Evolutionary conservation across 257 asterid species (phyloP).

Genomic region (Nicotiana tabacum): DNA sequence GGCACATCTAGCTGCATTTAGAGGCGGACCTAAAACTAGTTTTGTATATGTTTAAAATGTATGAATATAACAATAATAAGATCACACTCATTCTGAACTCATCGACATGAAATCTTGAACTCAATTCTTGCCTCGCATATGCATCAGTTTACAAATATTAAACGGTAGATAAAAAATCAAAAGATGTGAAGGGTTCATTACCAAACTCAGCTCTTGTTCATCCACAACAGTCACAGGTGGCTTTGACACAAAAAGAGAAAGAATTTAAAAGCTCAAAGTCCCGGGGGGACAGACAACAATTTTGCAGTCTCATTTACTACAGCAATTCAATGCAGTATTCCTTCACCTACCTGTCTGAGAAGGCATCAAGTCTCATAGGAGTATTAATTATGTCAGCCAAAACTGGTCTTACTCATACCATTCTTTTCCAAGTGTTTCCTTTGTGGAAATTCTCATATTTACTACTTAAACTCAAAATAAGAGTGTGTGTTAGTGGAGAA

Average conservation of each 20-base stretch:
- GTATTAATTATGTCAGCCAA: slow-evolving; percentile 8
- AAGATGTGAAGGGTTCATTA: too few species aligned
- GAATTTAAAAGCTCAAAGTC: not conserved
- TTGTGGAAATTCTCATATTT: not conserved
- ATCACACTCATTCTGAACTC: too few species aligned
- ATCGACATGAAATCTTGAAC: too few species aligned
- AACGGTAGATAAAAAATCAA: too few species aligned
- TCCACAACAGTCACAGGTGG: not conserved
- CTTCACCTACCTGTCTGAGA: slow-evolving; percentile 4
- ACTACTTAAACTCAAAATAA: not conserved
- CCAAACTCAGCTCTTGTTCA: not conserved
- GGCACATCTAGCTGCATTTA: too few species aligned
- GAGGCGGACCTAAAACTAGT: too few species aligned
- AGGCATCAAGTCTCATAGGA: not conserved
- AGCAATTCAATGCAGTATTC: not conserved
- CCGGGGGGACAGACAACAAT: not conserved
- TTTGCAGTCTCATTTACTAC: not conserved
- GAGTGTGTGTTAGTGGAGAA: too few species aligned
- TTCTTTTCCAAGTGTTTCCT: not conserved
- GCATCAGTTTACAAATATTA: too few species aligned
- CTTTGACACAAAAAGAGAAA: not conserved
- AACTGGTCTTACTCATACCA: not conserved
- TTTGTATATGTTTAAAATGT: too few species aligned
- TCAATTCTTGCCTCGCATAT: too few species aligned
- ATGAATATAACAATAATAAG: too few species aligned